Base-by-base conservation (phyloP, 78 protist species). In the Tieghemostelium lacteum region DNA sequence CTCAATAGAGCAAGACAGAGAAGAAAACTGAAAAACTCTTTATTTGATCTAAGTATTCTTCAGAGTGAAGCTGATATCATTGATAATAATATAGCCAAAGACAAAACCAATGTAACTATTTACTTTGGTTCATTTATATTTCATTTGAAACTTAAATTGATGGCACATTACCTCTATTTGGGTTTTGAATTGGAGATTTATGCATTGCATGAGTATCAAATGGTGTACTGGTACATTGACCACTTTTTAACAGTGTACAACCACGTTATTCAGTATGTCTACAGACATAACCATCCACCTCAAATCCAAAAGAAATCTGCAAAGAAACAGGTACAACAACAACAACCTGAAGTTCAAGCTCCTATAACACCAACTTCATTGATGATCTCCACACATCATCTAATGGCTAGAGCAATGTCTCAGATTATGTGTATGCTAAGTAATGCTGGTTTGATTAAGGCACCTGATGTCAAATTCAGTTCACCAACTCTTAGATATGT, bases 1-100 rank as follows among this genome's bases (percentile, higher is more conserved):
- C 42, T 80, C 0, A 80, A 80, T 55, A 70, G 88, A 36, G 88
- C 88, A 67, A 70, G 88, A 65, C 88, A 80, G 34, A 50, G 67
- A 52, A 49, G 88, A 64, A 67, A 80, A 57, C 12, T 80, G 26
- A 49, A 55, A 12, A 12, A 36, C 7, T 52, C 67, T 17, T 12
- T 80, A 60, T 55, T 54, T 36, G 88, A 80, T 20, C 74, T 80
- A 2, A 31, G 76, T 34, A 54, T 80, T 2, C 40, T 80, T 22
- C 88, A 80, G 22, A 67, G 36, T 40, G 88, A 80, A 40, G 88
- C 71, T 14, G 88, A 80, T n/a, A 80, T 80, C 22, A 36, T 80
- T 33, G 88, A 80, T 58, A 55, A 52, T 50, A 34, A 67, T 12
- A 7, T 80, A 16, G 75, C 88, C 58, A 40, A 31, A 14, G 76